Base-by-base conservation (phyloP, 2,329 filamentous ascomycete genomes). In the Microsporum audouinii region DNA sequence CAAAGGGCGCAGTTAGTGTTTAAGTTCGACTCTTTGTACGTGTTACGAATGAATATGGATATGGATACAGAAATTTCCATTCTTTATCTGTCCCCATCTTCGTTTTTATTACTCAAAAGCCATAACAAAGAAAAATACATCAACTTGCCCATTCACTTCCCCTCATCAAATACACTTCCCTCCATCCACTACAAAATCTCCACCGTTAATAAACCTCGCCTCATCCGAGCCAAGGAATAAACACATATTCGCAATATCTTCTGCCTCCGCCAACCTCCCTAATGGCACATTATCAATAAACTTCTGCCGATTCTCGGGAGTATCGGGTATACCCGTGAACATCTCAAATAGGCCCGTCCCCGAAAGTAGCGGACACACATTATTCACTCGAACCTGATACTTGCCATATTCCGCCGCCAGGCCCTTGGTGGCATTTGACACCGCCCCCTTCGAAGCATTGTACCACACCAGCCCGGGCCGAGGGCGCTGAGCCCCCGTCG, bases 351-450 rank as follows among this genome's bases (percentile, higher is more conserved):
- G 78, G 2, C 83, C 84, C 0, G 87, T 90, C 14, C 79, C 82
- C 1, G 83, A 85, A 0, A 89, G 77, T 0, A 89, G 79, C 0
- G 87, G 87, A 55, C 84, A 88, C 12, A 91, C 83, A 1, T 82
- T 80, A 64, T 89, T 89, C 67, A 91, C 85, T 0, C 87, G 82
- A 65, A 91, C 88, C 65, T 88, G 80, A 60, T 88, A 81, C 0
- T 83, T 80, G 0, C 84, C 88, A 66, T 87, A 91, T 71, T 91
- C 88, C 1, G 87, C 84, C 0, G 87, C 88, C 65, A 91, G 78
- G 8, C 81, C 81, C 73, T 84, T 85, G 2, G 83, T 85, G 7
- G 82, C 83, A 65, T 77, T 78, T 10, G 74, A 72, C 33, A 77
- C 75, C 17, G 76, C 76, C 1, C 71, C 75, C 67, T 78, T 78